Evolutionary conservation across 306 rosid species (phyloP).

Genomic region (Begonia peltatifolia): DNA sequence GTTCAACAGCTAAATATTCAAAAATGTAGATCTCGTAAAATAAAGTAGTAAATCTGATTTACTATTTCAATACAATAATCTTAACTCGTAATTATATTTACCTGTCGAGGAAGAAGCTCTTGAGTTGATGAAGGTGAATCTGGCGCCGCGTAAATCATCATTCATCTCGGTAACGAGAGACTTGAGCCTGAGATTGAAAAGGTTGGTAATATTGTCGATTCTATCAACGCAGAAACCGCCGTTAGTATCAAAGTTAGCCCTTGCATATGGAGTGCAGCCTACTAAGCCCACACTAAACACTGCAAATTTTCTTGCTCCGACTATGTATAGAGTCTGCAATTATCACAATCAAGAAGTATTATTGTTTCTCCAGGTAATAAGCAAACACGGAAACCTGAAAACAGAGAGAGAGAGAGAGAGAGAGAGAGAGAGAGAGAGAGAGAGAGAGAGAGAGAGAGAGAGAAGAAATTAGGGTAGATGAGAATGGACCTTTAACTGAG

Average conservation of each 20-base stretch:
- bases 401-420: neutral
- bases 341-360: neutral
- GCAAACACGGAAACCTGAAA: neutral
- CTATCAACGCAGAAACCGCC: constrained; percentile 28
- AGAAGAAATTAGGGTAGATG: neutral
- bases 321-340: constrained; percentile 7
- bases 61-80: too few species aligned
- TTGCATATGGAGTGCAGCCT: constrained; percentile 53
- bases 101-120: too few species aligned
- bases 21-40: too few species aligned
- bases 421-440: too few species aligned
- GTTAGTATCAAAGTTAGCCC: constrained; percentile 12
- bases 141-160: constrained; percentile 13
- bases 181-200: constrained; percentile 33
- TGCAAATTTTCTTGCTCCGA: constrained; percentile 52
- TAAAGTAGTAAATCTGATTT: too few species aligned
- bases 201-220: constrained; percentile 13
- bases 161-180: constrained; percentile 21
- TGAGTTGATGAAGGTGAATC: constrained; percentile 20
- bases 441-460: neutral
- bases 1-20: too few species aligned
- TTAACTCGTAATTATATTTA: too few species aligned
- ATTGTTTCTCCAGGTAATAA: too few species aligned
- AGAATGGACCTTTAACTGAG: constrained; percentile 21
- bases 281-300: constrained; percentile 27